These are phyloP conservation scores for Penicillium diatomitis DNA, from an alignment of 495 filamentous ascomycete genomes.

Conservation along the genomic window DNA sequence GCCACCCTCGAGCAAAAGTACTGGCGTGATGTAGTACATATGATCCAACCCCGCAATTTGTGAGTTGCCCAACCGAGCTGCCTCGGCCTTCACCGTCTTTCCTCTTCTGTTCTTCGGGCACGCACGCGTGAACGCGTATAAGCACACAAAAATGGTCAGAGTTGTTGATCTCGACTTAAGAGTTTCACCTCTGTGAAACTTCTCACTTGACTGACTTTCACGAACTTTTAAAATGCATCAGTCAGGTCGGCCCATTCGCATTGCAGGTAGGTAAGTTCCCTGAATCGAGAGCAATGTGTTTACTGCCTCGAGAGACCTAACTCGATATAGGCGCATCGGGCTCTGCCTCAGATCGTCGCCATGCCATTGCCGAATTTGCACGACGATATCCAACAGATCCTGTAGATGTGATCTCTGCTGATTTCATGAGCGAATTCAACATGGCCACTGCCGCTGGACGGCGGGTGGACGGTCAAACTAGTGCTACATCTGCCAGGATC, in stretches of 20 bases:
- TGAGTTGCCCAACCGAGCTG: constrained; percentile 4
- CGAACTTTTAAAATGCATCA: no score
- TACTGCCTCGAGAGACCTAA: no score
- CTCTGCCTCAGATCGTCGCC: constrained; percentile 46
- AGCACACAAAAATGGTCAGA: no score
- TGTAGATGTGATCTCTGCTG: constrained; percentile 48
- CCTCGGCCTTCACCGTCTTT: constrained; percentile 1
- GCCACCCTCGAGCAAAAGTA: no score
- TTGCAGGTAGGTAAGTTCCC: constrained; percentile 9
- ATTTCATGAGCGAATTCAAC: constrained; percentile 50
- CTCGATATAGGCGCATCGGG: constrained; percentile 33
- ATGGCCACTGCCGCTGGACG: constrained; percentile 40
- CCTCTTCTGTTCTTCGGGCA: background rate
- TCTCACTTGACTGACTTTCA: no score
- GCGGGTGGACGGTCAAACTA: constrained; percentile 23
- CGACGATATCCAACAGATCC: constrained; percentile 34
- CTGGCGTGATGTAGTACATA: background rate
- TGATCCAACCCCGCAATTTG: constrained; percentile 3
- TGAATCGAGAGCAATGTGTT: no score
- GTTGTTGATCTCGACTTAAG: no score
- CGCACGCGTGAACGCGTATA: no score
- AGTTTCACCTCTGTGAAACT: no score
- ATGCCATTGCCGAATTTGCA: constrained; percentile 46
- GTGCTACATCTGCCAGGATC: background rate
- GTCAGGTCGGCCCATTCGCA: constrained; percentile 12